Base-by-base conservation (phyloP, 148 eudicot genomes). In the Chenopodium quinoa region DNA sequence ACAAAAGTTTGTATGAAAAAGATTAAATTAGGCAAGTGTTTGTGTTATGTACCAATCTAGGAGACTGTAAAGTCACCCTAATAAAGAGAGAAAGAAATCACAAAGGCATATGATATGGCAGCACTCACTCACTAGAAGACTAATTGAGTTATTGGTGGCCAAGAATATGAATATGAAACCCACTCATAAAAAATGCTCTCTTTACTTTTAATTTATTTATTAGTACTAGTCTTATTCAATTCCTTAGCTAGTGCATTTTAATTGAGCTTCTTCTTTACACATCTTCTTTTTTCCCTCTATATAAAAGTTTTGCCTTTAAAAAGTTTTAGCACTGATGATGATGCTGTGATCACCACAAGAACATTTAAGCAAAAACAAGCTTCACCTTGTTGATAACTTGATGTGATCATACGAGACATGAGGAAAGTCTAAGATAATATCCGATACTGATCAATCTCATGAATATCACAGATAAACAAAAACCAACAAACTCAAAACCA, bases 111-210 rank as follows among this genome's bases (percentile, higher is more conserved):
- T 56, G 62, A 69, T 83, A 82, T 80, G 69, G 79, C 56, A 71
- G 79, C 75, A 77, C 69, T 81, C 78, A 83, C 13, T 72, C 71
- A 75, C 54, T 50, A 50, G 54, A 83, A 71, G 84, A 84, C 77
- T 76, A 82, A 78, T 72, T 75, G 83, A 68, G 68, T 52, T 85
- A 81, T 82, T 85, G 89, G 79, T 82, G 83, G 80, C 73, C 75
- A 81, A 79, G 85, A 82, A 86, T 83, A 82, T 86, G 87, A 88
- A 90, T 86, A 80, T 86, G 90, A 90, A 93, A 86, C 92, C 91
- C 94, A 93, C 94, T 80, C 73, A 86, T 81, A 78, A 86, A 54
- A 82, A 85, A 84, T 85, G 85, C 89, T 77, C n/a, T 87, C 86
- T 87, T 87, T 78, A 79, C 85, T 83, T 80, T 85, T 52, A 75